Percentiles rank a stretch among this genome's conserved stretches.
Evolutionary conservation across 2,329 filamentous ascomycete species (phyloP).

Genomic region (Paraconiothyrium sp.): DNA sequence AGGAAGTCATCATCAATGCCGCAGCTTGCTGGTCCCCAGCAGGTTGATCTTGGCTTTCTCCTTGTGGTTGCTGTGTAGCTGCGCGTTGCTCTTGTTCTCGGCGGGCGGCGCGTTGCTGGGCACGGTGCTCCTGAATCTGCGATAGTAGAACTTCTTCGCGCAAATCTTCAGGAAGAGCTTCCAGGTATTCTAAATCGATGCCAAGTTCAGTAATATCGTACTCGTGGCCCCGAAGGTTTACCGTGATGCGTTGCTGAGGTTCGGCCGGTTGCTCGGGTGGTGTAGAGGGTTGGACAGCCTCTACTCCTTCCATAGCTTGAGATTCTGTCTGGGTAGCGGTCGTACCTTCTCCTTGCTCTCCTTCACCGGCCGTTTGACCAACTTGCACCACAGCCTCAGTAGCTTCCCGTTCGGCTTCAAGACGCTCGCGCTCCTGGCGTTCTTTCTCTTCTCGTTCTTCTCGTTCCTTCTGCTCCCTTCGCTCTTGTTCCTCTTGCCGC

Average conservation of each 20-base stretch:
- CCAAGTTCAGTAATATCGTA: conserved; percentile 94
- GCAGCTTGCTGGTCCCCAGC: conserved; percentile 55
- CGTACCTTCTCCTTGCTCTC: conserved; percentile 49
- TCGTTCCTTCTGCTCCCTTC: conserved; percentile 65
- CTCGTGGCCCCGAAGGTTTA: conserved; percentile 84
- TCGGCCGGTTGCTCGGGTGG: conserved; percentile 49
- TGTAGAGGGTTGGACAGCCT: conserved; percentile 57
- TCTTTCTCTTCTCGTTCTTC: conserved; percentile 57
- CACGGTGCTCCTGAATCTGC: conserved; percentile 70
- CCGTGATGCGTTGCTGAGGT: conserved; percentile 70
- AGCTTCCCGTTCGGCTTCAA: conserved; percentile 52
- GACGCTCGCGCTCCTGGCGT: conserved; percentile 55
- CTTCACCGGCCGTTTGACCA: conserved; percentile 33
- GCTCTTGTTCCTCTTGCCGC: conserved; percentile 69
- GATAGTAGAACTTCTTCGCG: conserved; percentile 95
- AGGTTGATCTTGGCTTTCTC: conserved; percentile 44
- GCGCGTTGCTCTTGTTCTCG: conserved; percentile 62
- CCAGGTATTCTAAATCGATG: conserved; percentile 93
- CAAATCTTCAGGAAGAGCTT: conserved; percentile 96
- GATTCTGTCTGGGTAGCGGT: conserved; percentile 49
- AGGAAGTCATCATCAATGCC: conserved; percentile 94
- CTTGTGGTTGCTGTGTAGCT: conserved; percentile 12
- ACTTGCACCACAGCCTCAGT: conserved; percentile 51
- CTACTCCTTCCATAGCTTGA: conserved; percentile 80
- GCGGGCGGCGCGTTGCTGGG: conserved; percentile 11